phyloP scores from a whole-genome alignment of 2,329 filamentous ascomycete genomes.

The Hirsutella rhossiliensis region DNA sequence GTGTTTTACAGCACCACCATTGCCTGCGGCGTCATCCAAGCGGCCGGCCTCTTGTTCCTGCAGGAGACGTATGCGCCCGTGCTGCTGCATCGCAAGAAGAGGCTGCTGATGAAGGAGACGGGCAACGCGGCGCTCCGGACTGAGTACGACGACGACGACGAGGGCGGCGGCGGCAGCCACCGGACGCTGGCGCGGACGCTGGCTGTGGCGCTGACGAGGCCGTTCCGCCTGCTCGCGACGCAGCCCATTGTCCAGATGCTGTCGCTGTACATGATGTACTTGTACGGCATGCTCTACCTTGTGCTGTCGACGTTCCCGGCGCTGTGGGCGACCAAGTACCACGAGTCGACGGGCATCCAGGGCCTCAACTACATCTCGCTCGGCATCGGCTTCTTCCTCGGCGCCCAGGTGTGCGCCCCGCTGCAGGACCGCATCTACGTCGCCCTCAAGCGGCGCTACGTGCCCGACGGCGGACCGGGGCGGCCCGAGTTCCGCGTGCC shows the following conservation, averaged over 20 bases:
- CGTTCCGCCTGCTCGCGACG: slow-evolving; percentile 47
- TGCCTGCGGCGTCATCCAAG: slow-evolving; percentile 46
- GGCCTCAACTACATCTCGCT: slow-evolving; percentile 18
- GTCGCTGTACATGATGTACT: slow-evolving; percentile 53
- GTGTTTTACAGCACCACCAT: slow-evolving; percentile 59
- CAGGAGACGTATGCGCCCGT: slow-evolving; percentile 48
- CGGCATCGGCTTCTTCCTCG: slow-evolving; percentile 15
- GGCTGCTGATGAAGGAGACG: slow-evolving; percentile 36
- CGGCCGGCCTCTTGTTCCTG: slow-evolving; percentile 44
- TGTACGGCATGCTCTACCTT: slow-evolving; percentile 49
- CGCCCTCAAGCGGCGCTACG: slow-evolving; percentile 22
- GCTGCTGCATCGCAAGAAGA: slow-evolving; percentile 47
- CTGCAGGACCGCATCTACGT: slow-evolving; percentile 34
- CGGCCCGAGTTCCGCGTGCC: slow-evolving; percentile 31
- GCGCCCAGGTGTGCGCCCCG: slow-evolving; percentile 25
- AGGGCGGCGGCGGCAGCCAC: slow-evolving; percentile 3
- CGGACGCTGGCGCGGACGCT: slow-evolving; percentile 20
- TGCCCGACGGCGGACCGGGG: slow-evolving; percentile 17
- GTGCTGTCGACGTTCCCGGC: slow-evolving; percentile 34
- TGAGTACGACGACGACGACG: slow-evolving; percentile 13
- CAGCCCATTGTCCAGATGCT: slow-evolving; percentile 56
- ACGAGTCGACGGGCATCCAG: slow-evolving; percentile 41
- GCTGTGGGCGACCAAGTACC: slow-evolving; percentile 45
- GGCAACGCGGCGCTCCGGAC: no score
- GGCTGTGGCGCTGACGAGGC: slow-evolving; percentile 50